A percentile compares a stretch with the other conserved stretches of the same genome.
Evolutionary conservation across 768 basidiomycete species (phyloP).

Genomic region (Leucosporidium creatinivorum): DNA sequence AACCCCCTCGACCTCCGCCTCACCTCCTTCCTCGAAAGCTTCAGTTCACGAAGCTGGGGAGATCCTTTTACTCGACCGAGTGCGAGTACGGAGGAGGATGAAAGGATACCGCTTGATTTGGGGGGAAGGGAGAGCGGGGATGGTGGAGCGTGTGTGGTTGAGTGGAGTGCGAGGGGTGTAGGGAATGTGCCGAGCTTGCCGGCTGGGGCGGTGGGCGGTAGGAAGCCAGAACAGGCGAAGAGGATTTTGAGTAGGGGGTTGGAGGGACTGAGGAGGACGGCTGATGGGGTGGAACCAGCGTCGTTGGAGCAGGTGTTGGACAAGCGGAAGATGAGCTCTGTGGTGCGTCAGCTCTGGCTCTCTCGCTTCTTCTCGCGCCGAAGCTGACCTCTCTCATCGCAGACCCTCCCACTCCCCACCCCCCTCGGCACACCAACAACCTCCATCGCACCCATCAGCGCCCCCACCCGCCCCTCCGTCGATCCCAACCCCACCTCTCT

Average conservation of each 20-base stretch:
- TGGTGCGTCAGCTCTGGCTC: neutral
- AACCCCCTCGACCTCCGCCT: constrained; percentile 9
- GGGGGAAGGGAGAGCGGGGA: neutral
- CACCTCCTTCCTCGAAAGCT: constrained; percentile 7
- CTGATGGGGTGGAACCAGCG: neutral
- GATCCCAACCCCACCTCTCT: constrained; percentile 56
- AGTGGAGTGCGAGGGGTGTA: neutral
- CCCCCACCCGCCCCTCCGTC: neutral
- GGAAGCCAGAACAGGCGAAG: constrained; percentile 20
- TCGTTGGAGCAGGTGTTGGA: constrained; percentile 13
- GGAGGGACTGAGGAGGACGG: constrained; percentile 33
- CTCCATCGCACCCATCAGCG: neutral
- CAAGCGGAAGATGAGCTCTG: neutral
- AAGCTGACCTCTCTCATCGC: neutral
- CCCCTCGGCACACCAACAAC: neutral
- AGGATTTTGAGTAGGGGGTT: constrained; percentile 39
- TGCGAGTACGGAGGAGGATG: constrained; percentile 14
- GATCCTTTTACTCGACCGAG: constrained; percentile 18
- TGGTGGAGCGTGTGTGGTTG: neutral
- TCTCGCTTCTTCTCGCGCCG: neutral
- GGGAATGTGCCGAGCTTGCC: neutral
- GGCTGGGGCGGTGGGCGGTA: constrained; percentile 41
- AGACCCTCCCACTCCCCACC: neutral
- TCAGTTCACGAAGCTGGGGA: constrained; percentile 10
- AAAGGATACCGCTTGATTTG: constrained; percentile 12